Evolutionary conservation across 2,329 filamentous ascomycete genomes (phyloP), one percentile per base, ranked within the genome.

Genomic region (Xylariaceae sp.): DNA sequence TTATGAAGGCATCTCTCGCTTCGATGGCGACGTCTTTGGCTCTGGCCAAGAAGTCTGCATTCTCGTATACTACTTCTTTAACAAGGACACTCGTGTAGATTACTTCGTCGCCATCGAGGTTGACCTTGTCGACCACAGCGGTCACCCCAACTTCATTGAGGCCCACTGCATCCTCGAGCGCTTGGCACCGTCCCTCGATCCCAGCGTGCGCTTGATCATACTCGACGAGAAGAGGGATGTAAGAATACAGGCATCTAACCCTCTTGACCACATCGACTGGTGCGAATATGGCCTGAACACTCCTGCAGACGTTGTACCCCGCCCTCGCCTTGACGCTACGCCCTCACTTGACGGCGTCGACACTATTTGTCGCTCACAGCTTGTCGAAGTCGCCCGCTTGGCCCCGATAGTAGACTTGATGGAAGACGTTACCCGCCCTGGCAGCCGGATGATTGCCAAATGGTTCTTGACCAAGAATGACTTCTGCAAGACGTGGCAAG

Each of bases 401-500:
- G 49, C 42, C n/a, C 45, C 36, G 15, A 38, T n/a, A n/a, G 45
- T 43, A 30, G 45, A 52, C 17, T 22, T 46, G 9, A 42, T 52
- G 38, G 42, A 41, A 30, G 40, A 48, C 36, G 19, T 35, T 35
- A 36, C 22, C 22, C 40, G 38, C 11, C 43, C 39, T 18, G 30
- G n/a, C 15, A 19, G 15, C 15, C 22, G 31, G 42, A 18, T 50
- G 18, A 41, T 53, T 2, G 43, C 39, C 22, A 53, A 53, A 51
- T 51, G 45, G 39, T 31, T 48, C 19, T 42, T 49, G 35, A 31
- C 9, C 11, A 11, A 17, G 9, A 7, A 27, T 5, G 22, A 7
- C 22, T 7, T 27, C 4, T 11, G 27, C 31, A 6, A 10, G 5
- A 11, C 31, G 36, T 67, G 57, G 62, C 49, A 63, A 40, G 60